These are phyloP conservation scores for Peltaster fructicola DNA, from an alignment of 2,329 filamentous ascomycete genomes.

Conservation along the genomic window DNA sequence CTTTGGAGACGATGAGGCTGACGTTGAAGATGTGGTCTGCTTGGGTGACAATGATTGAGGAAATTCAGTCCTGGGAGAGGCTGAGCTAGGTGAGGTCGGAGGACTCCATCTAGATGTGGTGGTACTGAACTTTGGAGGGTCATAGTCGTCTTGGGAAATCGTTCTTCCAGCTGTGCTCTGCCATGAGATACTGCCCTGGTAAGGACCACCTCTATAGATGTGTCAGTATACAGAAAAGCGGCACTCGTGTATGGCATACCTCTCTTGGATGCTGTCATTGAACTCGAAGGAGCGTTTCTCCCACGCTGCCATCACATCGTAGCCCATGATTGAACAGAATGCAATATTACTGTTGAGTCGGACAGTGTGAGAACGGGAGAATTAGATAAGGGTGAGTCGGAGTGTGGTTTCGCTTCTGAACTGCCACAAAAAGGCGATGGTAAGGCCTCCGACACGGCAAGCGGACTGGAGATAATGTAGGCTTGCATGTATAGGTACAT, in stretches of 20 bases:
- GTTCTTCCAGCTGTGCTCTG: conserved; percentile 4
- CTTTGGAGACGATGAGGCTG: no score
- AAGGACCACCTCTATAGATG: conserved; percentile 4
- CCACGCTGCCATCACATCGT: conserved; percentile 12
- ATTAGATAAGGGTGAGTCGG: no score
- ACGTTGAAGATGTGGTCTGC: background rate
- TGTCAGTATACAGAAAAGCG: conserved; percentile 5
- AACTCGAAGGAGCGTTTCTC: conserved; percentile 5
- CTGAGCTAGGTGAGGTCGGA: conserved; percentile 12
- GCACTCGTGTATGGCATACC: conserved; percentile 6
- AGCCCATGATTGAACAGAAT: conserved; percentile 6
- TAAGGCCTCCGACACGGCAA: no score
- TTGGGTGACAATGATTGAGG: background rate
- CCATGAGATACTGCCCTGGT: conserved; percentile 2
- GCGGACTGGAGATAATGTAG: no score
- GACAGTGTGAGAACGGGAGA: background rate
- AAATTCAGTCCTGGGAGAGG: background rate
- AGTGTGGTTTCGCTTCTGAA: no score
- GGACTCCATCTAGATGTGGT: conserved; percentile 15
- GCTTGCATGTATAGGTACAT: no score
- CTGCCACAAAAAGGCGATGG: no score
- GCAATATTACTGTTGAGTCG: background rate
- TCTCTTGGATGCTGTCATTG: conserved; percentile 6
- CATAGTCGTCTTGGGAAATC: conserved; percentile 7
- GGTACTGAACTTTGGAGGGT: conserved; percentile 7